Base-by-base conservation (phyloP, 192 early-diverging fungal genomes). In the Linnemannia elongata region DNA sequence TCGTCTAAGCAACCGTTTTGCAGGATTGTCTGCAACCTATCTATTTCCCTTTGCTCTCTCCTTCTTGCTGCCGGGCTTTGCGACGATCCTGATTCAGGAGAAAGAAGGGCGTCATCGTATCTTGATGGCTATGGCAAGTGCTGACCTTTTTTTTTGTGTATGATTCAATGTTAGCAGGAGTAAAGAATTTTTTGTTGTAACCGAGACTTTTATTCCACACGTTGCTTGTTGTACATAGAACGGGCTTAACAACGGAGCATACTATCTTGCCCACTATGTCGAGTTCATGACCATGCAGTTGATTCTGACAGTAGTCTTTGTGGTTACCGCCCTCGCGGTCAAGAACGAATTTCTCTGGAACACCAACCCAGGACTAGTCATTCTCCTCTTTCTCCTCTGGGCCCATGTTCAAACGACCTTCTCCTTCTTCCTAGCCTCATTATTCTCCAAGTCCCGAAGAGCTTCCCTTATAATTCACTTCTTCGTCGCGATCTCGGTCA, bases 241-340 rank as follows among this genome's bases (percentile, higher is more conserved):
- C 35, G 69, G 77, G 2, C 77, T 78, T 38, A 78, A 71, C 6
- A 55, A 47, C n/a, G 33, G 39, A 10, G 63, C 49, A 1, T 78
- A 78, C 49, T 78, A 71, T 24, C 22, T 71, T 9, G 30, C 77
- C 47, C 77, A 78, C 42, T 78, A 78, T 22, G 54, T 71, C 49
- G 77, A 78, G 49, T 78, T 78, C 69, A 54, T 78, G 47, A 24
- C 33, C 35, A 78, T 78, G 77, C 77, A 78, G 47, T 17, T 78
- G 20, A 72, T 78, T 36, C 77, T 78, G n/a, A 54, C 47, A 9
- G 7, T 78, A 7, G 52, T 78, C 36, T 78, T 78, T 30, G 44
- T 38, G 17, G 6, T 78, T 8, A 24, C 45, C 20, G 45, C 42
- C 44, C 6, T 17, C 5, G 68, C 69, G 15, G 35, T 78, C 66